phyloP scores from a whole-genome alignment of 352 stramenopile genomes.

The Phytopythium boreale region DNA sequence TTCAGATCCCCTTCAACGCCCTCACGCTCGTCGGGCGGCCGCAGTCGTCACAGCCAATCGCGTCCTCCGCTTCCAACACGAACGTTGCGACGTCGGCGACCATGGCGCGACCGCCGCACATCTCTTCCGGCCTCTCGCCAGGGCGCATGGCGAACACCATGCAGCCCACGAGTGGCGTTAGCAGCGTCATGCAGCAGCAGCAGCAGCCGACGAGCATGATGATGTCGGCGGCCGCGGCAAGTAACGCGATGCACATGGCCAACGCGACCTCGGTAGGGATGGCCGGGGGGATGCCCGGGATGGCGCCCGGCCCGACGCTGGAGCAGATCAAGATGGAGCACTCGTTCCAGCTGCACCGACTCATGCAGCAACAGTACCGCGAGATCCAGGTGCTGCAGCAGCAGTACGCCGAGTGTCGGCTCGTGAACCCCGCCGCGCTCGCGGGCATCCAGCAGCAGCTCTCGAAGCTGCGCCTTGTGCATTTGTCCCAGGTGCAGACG shows the following conservation, averaged over 20 bases:
- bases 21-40: constrained; percentile 53
- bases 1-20: constrained; percentile 79
- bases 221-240: background rate
- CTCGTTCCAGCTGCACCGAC: constrained; percentile 79
- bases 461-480: constrained; percentile 80
- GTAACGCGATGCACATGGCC: constrained; percentile 1
- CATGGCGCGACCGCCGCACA: background rate
- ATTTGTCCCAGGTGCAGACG: constrained; percentile 82
- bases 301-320: constrained; percentile 14
- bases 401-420: constrained; percentile 72
- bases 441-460: constrained; percentile 81
- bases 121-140: background rate
- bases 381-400: constrained; percentile 86
- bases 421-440: constrained; percentile 70
- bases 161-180: background rate
- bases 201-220: background rate
- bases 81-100: background rate
- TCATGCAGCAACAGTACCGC: constrained; percentile 87
- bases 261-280: background rate
- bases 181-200: background rate
- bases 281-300: background rate
- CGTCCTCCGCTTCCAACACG: background rate
- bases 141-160: background rate
- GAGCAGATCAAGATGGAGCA: constrained; percentile 86
- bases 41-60: background rate